Evolutionary conservation across 78 protist species (phyloP), one percentile per base, ranked within the genome.

Genomic region (Dictyostelium citrinum): DNA sequence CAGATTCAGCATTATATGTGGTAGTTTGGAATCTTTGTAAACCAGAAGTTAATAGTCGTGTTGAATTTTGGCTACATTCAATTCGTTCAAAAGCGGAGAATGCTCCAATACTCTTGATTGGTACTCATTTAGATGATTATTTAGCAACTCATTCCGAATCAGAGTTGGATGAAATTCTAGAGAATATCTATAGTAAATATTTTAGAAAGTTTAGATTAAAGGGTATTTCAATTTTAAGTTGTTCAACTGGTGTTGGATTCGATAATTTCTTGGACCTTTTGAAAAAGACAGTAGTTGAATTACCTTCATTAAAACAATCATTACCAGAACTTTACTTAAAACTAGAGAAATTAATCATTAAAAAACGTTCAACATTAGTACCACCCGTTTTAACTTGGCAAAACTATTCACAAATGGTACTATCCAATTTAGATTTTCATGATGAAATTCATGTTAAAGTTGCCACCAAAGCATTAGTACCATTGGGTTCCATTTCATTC

Each of bases 1-100:
- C 91, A 2, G 91, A 92, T 43, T 77, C 70, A 27, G 91, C 96
- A 64, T 31, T 92, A 4, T 79, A 79, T 41, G 43, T 29, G 8
- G 96, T 92, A 1, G 96, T 92, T 24, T 92, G 96, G 96, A 83
- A 92, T 80, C 79, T 92, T 9, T 79, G 93, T 71, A 67, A 74
- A 51, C 96, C 96, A 68, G 86, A 81, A 41, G 96, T 84, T 3
- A 85, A 83, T 61, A 84, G 93, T 41, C 78, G 78, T 64, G 91
- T 92, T 10, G 96, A 92, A 24, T 81, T 84, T 74, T 92, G 96
- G 96, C 14, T 92, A 61, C 91, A 81, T 29, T 84, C 90, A 9
- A 70, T 92, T 70, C 83, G 91, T 31, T 67, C 81, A 31, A 67
- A 77, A 31, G 91, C 85, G 11, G 93, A 79, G n/a, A 83, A 39